Evolutionary conservation across 2,329 filamentous ascomycete genomes (phyloP).

Genomic region (Alternaria atra): DNA sequence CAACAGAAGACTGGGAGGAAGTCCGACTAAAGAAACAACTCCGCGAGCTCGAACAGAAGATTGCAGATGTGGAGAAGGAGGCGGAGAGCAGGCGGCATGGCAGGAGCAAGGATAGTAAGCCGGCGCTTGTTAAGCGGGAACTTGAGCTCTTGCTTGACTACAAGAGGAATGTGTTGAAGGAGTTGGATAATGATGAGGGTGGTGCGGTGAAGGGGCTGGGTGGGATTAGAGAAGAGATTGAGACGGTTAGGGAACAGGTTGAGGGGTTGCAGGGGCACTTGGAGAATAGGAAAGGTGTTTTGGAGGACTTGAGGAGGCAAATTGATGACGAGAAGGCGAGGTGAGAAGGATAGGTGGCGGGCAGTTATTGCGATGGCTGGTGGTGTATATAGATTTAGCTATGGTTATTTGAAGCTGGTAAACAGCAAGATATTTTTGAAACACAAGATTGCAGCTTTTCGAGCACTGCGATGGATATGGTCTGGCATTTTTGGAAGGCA

Average conservation of each 20-base stretch:
- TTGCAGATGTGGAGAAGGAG: conserved; percentile 80
- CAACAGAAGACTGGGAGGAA: conserved; percentile 95
- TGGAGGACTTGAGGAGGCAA: conserved; percentile 80
- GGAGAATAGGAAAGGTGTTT: conserved; percentile 74
- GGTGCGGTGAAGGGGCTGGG: conserved; percentile 73
- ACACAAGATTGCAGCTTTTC: background rate
- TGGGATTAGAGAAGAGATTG: conserved; percentile 83
- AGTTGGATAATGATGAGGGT: conserved; percentile 75
- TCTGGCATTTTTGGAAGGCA: background rate
- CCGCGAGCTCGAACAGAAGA: conserved; percentile 85
- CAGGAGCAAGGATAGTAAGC: conserved; percentile 76
- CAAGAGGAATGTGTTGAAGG: conserved; percentile 82
- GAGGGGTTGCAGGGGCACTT: conserved; percentile 88
- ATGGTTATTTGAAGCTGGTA: background rate
- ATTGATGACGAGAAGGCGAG: conserved; percentile 84
- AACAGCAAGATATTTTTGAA: background rate
- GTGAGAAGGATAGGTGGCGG: background rate
- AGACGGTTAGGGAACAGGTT: conserved; percentile 91
- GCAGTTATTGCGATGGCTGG: background rate
- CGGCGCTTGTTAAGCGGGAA: conserved; percentile 91
- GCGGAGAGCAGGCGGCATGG: conserved; percentile 66
- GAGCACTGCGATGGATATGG: background rate
- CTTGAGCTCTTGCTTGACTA: conserved; percentile 94
- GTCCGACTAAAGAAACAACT: conserved; percentile 94
- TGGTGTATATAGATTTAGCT: background rate